Evolutionary conservation across 306 rosid genomes (phyloP), one percentile per base, ranked within the genome.

Genomic region (Glycine tomentella): DNA sequence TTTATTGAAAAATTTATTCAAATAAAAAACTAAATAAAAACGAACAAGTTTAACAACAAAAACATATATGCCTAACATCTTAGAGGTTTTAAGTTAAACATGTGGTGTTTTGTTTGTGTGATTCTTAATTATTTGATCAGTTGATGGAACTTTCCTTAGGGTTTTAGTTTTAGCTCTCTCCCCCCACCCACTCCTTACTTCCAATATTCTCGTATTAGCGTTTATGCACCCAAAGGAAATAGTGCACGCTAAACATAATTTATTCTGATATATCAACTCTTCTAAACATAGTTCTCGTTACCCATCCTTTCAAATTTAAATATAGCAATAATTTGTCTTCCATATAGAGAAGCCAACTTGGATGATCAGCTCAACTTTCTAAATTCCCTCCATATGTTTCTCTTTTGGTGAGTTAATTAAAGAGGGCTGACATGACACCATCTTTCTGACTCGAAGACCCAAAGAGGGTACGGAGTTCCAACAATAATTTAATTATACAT

Each of bases 301-400:
- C 9, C 56, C 67, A 67, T 20, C 15, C 6, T 4, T 52, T 42
- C 46, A 66, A 42, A 53, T 16, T 20, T 53, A 40, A 38, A 68
- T 67, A 31, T 55, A 25, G 46, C 33, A 25, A 62, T 52, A 12
- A 62, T 40, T 40, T 65, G 72, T 13, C 73, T 36, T 62, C 65
- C 56, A 72, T 66, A 7, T 61, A 15, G 10, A 50, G 74, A 36
- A 72, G 10, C 38, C 70, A 45, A 11, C 77, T 58, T 73, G 40
- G 63, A 50, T 51, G 49, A n/a, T 80, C 74, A 49, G 17, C 56
- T 40, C 67, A 63, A 25, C 74, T 53, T 64, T 64, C 50, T 9
- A 42, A 81, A 6, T 52, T 71, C 58, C 16, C 66, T 20, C 5
- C 78, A 59, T 15, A 36, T 64, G 45, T 16, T n/a, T 16, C 72